Evolutionary conservation across 2,329 filamentous ascomycete species (phyloP), one percentile per base, ranked within the genome.

Genomic region (Cryoendolithus antarcticus): DNA sequence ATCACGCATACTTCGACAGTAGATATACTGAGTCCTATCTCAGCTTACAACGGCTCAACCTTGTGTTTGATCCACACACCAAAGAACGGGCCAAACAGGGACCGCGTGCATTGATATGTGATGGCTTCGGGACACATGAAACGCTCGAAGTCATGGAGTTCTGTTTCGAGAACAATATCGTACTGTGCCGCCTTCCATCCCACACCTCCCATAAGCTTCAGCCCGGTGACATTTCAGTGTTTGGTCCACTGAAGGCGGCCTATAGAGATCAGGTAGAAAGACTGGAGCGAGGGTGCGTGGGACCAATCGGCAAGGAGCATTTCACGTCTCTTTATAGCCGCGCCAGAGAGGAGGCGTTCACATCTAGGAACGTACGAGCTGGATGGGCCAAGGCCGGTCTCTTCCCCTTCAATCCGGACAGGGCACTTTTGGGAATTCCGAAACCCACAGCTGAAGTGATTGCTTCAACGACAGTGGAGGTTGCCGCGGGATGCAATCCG

Each of bases 151-250:
- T 59, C 35, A 34, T 53, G 39, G 50, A 55, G 44, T 53, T 51
- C 40, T 59, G 48, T 42, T 55, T 56, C 35, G 41, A 53, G 36
- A 56, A 61, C 36, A 55, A 56, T 27, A 39, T n/a, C n/a, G n/a
- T n/a, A n/a, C n/a, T n/a, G n/a, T n/a, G n/a, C n/a, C n/a, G n/a
- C n/a, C n/a, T n/a, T n/a, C n/a, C n/a, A n/a, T n/a, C n/a, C n/a
- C n/a, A n/a, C n/a, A n/a, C n/a, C n/a, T n/a, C n/a, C n/a, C n/a
- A n/a, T n/a, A n/a, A n/a, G n/a, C n/a, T n/a, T n/a, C n/a, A n/a
- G n/a, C n/a, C n/a, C n/a, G n/a, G n/a, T n/a, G n/a, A n/a, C n/a
- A n/a, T n/a, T n/a, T n/a, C n/a, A n/a, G n/a, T n/a, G n/a, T n/a
- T n/a, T n/a, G n/a, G n/a, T n/a, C n/a, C n/a, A n/a, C n/a, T n/a